A percentile compares a stretch with the other conserved stretches of the same genome.
These are phyloP conservation scores for Malassezia sympodialis DNA, from an alignment of 1,284 basidiomycete species.

Conservation along the genomic window DNA sequence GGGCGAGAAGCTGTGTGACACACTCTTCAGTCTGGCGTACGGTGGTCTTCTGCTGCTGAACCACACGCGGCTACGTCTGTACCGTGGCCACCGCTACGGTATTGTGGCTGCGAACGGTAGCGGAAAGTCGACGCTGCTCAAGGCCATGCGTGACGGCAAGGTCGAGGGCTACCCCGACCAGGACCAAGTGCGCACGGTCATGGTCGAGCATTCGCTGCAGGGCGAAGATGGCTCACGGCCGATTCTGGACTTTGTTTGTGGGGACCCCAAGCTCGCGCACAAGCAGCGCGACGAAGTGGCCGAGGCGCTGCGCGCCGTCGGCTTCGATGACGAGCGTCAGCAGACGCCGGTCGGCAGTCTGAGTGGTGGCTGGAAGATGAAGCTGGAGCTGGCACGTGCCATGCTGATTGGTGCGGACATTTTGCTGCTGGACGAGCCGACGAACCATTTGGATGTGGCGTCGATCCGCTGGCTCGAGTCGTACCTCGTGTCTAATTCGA, in stretches of 20 bases:
- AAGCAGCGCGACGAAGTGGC: conserved; percentile 37
- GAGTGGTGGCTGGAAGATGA: conserved; percentile 99
- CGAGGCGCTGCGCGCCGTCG: conserved; percentile 49
- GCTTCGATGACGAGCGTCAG: conserved; percentile 82
- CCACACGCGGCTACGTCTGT: conserved; percentile 80
- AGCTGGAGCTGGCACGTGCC: conserved; percentile 61
- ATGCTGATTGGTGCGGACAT: conserved; percentile 61
- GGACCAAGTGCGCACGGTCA: conserved; percentile 72
- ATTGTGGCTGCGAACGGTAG: conserved; percentile 91
- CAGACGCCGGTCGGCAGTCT: conserved; percentile 74
- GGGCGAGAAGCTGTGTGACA: conserved; percentile 70
- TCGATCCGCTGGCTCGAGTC: conserved; percentile 90
- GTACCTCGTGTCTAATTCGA: conserved; percentile 54
- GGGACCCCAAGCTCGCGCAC: conserved; percentile 54
- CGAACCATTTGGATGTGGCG: conserved; percentile 63
- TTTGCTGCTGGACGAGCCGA: conserved; percentile 80
- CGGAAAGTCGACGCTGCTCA: conserved; percentile 92
- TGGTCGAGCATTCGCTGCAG: conserved; percentile 92
- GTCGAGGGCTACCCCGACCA: conserved; percentile 88
- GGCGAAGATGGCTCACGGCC: conserved; percentile 73
- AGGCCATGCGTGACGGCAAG: conserved; percentile 85
- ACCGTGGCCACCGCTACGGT: conserved; percentile 79
- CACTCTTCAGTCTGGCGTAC: conserved; percentile 89
- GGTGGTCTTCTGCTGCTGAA: conserved; percentile 89
- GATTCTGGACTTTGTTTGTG: conserved; percentile 77